Evolutionary conservation across 2,329 filamentous ascomycete genomes (phyloP), one percentile per base, ranked within the genome.

Genomic region (Venturia asperata): DNA sequence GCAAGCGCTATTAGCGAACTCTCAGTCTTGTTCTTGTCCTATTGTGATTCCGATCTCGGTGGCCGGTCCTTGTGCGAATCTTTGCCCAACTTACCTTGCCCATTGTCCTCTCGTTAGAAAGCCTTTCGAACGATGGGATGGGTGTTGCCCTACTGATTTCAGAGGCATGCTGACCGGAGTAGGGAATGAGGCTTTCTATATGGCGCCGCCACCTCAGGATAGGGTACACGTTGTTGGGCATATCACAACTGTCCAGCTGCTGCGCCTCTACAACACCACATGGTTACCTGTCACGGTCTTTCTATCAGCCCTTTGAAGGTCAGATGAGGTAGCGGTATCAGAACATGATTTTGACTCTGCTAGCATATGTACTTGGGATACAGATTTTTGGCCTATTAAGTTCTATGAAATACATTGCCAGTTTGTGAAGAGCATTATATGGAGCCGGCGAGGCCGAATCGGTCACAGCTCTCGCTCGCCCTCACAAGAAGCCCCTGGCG

Each of bases 181-280:
- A 37, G 30, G 15, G n/a, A 58, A 37, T 37, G 52, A 58, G 52
- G 30, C 30, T 34, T 52, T n/a, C 30, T 2, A 58, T n/a, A n/a
- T 37, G 17, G 21, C 30, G 30, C 52, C 34, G 52, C 52, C 52
- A 58, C 52, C 52, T 37, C 34, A 24, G 27, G 37, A 15, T 17
- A 58, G 30, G 1, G 19, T 19, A 58, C 10, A 58, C 52, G 30
- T 58, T 37, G 6, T 34, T 58, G 2, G 1, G 17, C 34, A 37
- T n/a, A 37, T n/a, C 17, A 37, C 10, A 11, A 21, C 7, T 58
- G 13, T 37, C 24, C 5, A 55, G 5, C 27, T n/a, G 52, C 52
- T 58, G 15, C 52, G 52, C 52, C 52, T 37, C 30, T 58, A 21
- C 52, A 37, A 58, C 52, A 58, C 52, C 52, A 58, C 30, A 9